Evolutionary conservation across 2,329 filamentous ascomycete genomes (phyloP).

Genomic region (Penicillium brevicompactum): DNA sequence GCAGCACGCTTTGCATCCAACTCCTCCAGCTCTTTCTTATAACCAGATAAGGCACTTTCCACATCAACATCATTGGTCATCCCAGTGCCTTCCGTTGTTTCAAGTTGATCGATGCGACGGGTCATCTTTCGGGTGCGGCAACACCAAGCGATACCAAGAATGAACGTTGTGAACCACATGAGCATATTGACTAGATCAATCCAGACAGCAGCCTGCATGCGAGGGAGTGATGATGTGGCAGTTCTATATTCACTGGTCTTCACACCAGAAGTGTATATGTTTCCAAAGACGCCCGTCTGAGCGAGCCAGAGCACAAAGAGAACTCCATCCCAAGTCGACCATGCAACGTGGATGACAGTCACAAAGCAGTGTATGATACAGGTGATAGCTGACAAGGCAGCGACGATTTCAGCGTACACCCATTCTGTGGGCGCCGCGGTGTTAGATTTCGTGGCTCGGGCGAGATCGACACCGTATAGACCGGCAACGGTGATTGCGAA

Average conservation of each 20-base stretch:
- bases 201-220: constrained; percentile 13
- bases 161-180: constrained; percentile 9
- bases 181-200: constrained; percentile 12
- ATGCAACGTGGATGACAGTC: constrained; percentile 6
- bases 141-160: constrained; percentile 14
- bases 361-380: constrained; percentile 13
- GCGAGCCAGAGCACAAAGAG: constrained; percentile 12
- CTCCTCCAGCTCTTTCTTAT: not conserved
- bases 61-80: not conserved
- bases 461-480: constrained; percentile 23
- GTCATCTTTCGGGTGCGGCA: constrained; percentile 7
- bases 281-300: constrained; percentile 10
- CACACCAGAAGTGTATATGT: constrained; percentile 1
- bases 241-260: not conserved
- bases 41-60: not conserved
- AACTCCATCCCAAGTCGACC: constrained; percentile 13
- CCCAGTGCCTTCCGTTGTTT: not conserved
- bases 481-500: constrained; percentile 17
- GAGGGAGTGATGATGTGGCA: not conserved
- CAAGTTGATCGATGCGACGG: constrained; percentile 1
- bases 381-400: constrained; percentile 13
- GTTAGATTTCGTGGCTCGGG: constrained; percentile 14
- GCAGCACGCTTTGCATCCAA: not conserved
- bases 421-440: constrained; percentile 15
- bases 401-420: constrained; percentile 23